phyloP scores from a whole-genome alignment of 2,329 filamentous ascomycete species.

The Aspergillus fischeri region DNA sequence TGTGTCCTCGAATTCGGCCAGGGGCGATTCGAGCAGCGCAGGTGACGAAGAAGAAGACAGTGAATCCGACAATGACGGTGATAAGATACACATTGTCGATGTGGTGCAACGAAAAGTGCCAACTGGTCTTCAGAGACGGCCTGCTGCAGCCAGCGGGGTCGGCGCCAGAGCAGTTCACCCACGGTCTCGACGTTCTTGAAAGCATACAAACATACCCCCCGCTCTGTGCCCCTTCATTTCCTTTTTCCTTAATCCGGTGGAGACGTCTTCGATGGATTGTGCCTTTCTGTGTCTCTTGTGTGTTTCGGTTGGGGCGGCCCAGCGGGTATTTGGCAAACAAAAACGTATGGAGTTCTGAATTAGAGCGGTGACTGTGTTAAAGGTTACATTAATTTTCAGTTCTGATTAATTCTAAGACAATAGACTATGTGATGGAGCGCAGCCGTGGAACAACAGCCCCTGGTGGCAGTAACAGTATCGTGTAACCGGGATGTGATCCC shows the following conservation, averaged over 20 bases:
- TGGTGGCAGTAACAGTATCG: background rate
- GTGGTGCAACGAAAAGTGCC: conserved; percentile 25
- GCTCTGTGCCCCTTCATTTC: conserved; percentile 8
- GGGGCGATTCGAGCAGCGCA: conserved; percentile 14
- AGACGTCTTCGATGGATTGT: conserved; percentile 3
- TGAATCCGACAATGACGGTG: conserved; percentile 24
- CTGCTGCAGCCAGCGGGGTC: conserved; percentile 7
- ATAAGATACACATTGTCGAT: conserved; percentile 30
- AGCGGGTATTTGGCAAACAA: conserved; percentile 4
- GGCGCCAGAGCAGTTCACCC: conserved; percentile 17
- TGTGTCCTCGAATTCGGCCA: conserved; percentile 15
- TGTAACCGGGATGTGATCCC: background rate
- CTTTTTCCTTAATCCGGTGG: conserved; percentile 2
- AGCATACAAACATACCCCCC: background rate
- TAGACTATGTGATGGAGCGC: background rate
- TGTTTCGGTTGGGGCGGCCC: conserved; percentile 1
- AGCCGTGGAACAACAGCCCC: background rate
- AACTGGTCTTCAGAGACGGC: conserved; percentile 16
- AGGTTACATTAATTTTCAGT: background rate
- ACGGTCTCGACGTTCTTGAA: conserved; percentile 20
- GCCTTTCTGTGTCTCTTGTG: conserved; percentile 5
- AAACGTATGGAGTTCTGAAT: conserved; percentile 7
- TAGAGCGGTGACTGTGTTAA: background rate
- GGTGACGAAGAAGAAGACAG: conserved; percentile 15
- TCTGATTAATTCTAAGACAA: background rate